phyloP scores from a whole-genome alignment of 768 basidiomycete genomes.

The Trametes sanguinea region DNA sequence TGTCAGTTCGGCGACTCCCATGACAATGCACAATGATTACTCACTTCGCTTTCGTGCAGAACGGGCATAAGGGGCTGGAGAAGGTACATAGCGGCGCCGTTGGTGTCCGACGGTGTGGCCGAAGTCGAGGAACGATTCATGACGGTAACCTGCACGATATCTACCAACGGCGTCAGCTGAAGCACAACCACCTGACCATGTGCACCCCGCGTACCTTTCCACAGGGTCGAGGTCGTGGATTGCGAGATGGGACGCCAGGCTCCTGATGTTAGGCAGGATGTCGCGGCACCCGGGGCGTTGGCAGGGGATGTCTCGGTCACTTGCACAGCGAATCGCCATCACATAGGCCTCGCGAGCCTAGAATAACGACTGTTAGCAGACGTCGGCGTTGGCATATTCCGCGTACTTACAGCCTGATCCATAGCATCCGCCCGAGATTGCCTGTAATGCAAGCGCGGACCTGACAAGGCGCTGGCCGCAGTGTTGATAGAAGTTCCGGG shows the following conservation, averaged over 20 bases:
- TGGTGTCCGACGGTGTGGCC: conserved; percentile 11
- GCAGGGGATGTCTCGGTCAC: conserved; percentile 18
- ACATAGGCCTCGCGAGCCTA: conserved; percentile 20
- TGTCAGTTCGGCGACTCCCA: neutral
- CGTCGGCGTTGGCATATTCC: neutral
- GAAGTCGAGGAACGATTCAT: conserved; percentile 18
- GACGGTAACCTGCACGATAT: neutral
- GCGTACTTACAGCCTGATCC: conserved; percentile 16
- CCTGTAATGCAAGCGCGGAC: conserved; percentile 16
- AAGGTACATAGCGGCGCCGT: conserved; percentile 11
- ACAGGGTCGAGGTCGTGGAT: conserved; percentile 24
- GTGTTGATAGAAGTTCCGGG: conserved; percentile 10
- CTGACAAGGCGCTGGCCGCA: conserved; percentile 3
- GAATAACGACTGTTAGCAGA: neutral
- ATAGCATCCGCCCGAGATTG: conserved; percentile 16
- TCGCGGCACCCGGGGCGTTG: conserved; percentile 22
- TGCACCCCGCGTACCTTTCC: neutral
- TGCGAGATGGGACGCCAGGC: conserved; percentile 24
- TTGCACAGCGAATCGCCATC: conserved; percentile 13
- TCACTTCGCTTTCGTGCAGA: conserved; percentile 7
- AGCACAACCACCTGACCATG: neutral
- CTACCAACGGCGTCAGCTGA: neutral
- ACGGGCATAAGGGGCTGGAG: conserved; percentile 13
- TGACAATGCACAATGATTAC: neutral
- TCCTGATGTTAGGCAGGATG: conserved; percentile 20